A percentile compares a stretch with the other conserved stretches of the same genome.
Conservation (phyloP, 192 early-diverging fungal species). For the Backusella westeae region DNA sequence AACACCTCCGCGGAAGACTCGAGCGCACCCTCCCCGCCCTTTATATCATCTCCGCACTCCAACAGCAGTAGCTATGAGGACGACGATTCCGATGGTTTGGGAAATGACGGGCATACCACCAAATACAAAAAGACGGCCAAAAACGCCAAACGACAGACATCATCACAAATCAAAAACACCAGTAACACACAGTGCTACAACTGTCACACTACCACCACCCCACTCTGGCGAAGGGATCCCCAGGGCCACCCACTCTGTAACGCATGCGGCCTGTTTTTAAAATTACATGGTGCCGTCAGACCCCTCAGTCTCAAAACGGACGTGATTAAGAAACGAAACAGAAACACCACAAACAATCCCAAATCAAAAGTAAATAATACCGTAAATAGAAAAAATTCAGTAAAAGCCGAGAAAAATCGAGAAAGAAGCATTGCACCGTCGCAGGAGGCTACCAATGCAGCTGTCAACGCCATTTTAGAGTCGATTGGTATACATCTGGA, state of each 20-base stretch:
- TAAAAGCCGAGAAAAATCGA: neutral
- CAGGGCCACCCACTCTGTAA: slow-evolving; percentile 94
- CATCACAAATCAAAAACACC: neutral
- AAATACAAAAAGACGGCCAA: slow-evolving; percentile 1
- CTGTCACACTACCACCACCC: slow-evolving; percentile 67
- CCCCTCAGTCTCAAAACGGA: slow-evolving; percentile 90
- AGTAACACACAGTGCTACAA: slow-evolving; percentile 23
- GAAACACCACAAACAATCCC: slow-evolving; percentile 26
- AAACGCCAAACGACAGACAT: neutral
- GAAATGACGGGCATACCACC: neutral
- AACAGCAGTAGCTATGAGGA: neutral
- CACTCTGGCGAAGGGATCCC: slow-evolving; percentile 91
- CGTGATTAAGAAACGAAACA: slow-evolving; percentile 90
- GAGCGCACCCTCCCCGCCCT: neutral
- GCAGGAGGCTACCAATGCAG: neutral
- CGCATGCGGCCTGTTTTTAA: slow-evolving; percentile 95
- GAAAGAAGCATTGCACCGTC: neutral
- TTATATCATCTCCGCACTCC: slow-evolving; percentile 9
- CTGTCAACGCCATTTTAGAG: slow-evolving; percentile 17
- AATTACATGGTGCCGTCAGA: slow-evolving; percentile 88
- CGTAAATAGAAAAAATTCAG: neutral
- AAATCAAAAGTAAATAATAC: neutral
- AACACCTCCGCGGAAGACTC: neutral
- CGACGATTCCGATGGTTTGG: neutral
- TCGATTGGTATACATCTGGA: slow-evolving; percentile 17